Evolutionary conservation across 169 alveolate species (phyloP).

Genomic region (Eimeria acervulina): DNA sequence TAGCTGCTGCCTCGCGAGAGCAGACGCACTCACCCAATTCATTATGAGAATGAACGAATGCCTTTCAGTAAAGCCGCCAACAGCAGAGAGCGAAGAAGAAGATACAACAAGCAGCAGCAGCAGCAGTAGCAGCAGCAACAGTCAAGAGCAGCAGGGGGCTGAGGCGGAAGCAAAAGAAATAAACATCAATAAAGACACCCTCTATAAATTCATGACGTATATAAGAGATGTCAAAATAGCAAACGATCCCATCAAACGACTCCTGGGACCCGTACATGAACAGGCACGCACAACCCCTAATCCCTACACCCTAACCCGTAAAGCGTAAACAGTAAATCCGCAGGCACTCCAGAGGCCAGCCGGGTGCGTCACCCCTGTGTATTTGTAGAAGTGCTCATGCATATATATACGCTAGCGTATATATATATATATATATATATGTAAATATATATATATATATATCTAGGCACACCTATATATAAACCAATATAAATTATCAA

Average conservation of each 20-base stretch:
- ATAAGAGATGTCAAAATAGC: conserved; percentile 95
- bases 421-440: too few species aligned
- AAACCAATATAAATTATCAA: too few species aligned
- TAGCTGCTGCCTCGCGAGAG: conserved; percentile 89
- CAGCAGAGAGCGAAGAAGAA: conserved; percentile 26
- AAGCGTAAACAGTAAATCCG: not conserved
- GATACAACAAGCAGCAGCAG: not conserved
- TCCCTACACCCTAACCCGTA: not conserved
- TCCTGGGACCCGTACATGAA: conserved; percentile 92
- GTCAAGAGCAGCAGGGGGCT: not conserved
- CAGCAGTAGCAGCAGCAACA: not conserved
- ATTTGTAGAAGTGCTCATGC: too few species aligned
- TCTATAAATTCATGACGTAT: conserved; percentile 94
- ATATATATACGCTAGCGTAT: too few species aligned
- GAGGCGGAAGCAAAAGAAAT: not conserved
- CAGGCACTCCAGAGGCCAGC: too few species aligned
- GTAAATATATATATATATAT: too few species aligned
- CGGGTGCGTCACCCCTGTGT: too few species aligned
- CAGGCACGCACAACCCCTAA: conserved; percentile 83
- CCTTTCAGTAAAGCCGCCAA: conserved; percentile 85
- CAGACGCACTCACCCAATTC: conserved; percentile 92
- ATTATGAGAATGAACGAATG: conserved; percentile 93
- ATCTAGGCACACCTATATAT: too few species aligned
- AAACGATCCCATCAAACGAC: conserved; percentile 89
- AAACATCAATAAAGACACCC: conserved; percentile 89